Evolutionary conservation across 805 yeast genomes (phyloP).

Genomic region (Schwanniomyces pseudopolymorphus): DNA sequence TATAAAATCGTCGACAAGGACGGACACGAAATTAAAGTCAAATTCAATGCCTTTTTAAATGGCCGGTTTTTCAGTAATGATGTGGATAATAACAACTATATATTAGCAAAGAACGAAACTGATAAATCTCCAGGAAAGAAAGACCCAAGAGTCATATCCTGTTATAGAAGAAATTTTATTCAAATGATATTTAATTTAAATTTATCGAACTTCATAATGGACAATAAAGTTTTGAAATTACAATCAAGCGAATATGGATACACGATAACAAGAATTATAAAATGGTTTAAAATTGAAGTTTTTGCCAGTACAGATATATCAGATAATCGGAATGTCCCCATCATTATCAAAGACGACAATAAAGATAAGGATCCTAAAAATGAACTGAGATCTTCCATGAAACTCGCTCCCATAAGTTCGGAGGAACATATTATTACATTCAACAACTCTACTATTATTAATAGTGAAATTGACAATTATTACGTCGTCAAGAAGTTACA

Average conservation of each 20-base stretch:
- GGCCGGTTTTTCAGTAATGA: conserved; percentile 45
- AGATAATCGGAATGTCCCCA: conserved; percentile 28
- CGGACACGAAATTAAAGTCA: conserved; percentile 23
- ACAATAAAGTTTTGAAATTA: conserved; percentile 26
- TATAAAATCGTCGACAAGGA: conserved; percentile 29
- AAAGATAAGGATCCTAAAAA: conserved; percentile 18
- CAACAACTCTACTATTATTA: conserved; percentile 20
- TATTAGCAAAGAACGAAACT: conserved; percentile 14
- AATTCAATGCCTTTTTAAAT: conserved; percentile 37
- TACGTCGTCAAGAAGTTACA: conserved; percentile 42
- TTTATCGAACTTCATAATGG: conserved; percentile 22
- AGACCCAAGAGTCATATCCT: conserved; percentile 41
- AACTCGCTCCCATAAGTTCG: conserved; percentile 16
- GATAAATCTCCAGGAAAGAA: conserved; percentile 5
- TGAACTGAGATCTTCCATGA: conserved; percentile 14
- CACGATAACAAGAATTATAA: conserved; percentile 34
- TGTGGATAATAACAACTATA: conserved; percentile 36
- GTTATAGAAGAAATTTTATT: conserved; percentile 46
- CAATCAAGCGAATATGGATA: conserved; percentile 38
- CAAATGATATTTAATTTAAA: conserved; percentile 32
- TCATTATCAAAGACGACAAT: conserved; percentile 21
- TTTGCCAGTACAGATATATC: conserved; percentile 35
- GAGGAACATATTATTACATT: conserved; percentile 26
- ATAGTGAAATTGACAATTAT: conserved; percentile 25
- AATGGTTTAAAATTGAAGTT: conserved; percentile 38